Base-by-base conservation (phyloP, 257 asterid genomes). In the Oldenlandia corymbosa region DNA sequence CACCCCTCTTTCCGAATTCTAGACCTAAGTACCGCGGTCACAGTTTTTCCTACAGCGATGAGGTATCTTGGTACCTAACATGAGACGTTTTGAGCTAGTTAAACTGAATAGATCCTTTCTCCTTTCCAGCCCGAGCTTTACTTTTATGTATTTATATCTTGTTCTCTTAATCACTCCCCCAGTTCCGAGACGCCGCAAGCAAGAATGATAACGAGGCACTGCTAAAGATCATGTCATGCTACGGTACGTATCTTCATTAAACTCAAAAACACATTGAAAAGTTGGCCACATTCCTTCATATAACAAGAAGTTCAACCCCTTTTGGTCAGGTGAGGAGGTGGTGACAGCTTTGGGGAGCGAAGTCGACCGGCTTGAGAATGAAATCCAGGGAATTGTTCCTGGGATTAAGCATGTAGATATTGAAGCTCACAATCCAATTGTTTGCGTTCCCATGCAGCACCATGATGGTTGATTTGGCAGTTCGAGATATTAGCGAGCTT, bases 261-360 rank as follows among this genome's bases (percentile, higher is more conserved):
- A 2, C 0, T 7, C 14, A 17, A 20, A 2, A 20, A 24, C 18
- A 32, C 0, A 13, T 45, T 13, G 28, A 10, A 13, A 26, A 9
- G 37, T 12, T 30, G 17, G 28, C 59, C 39, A n/a, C n/a, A n/a
- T n/a, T 53, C 39, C 16, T 54, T 17, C 32, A 3, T 20, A 31
- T 62, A 11, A 30, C 55, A 61, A 27, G 39, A 7, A 16, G 4
- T 32, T 39, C 4, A 30, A 50, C 21, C 20, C 20, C 36, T 47
- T 32, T 68, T 63, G 62, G n/a, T n/a, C 83, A 89, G 99, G 99
- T 64, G 99, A 92, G 81, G 99, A 92, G 71, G 95, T 90, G 71
- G 99, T 92, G 32, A 92, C 93, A 20, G 99, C 99, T 64, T 83
- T 89, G 31, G 99, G 99, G 62, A 87, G 94, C 65, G 99, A 92